phyloP scores from a whole-genome alignment of 2,329 filamentous ascomycete species.

The Xylariaceae sp. region DNA sequence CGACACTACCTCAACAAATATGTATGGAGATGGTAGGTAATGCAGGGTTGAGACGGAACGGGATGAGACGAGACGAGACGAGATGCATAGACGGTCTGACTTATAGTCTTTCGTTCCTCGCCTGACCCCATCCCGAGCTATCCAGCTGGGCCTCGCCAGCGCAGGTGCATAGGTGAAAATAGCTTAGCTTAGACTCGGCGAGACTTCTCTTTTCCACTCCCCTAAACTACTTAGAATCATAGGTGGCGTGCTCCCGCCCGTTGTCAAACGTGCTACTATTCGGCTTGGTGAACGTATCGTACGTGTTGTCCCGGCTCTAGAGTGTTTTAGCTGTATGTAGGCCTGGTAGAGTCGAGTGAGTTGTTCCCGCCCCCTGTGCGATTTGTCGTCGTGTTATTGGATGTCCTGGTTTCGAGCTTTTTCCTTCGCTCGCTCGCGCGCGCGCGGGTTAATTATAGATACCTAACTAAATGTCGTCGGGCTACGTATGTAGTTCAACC shows the following conservation, averaged over 20 bases:
- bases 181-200: background rate
- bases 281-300: background rate
- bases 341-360: background rate
- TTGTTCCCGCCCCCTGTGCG: constrained; percentile 3
- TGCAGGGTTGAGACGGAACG: background rate
- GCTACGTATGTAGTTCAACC: too few species aligned
- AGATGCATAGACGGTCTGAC: background rate
- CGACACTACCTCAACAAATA: too few species aligned
- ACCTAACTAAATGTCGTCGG: too few species aligned
- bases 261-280: background rate
- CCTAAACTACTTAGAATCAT: too few species aligned
- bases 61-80: background rate
- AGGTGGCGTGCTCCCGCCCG: background rate
- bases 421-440: too few species aligned
- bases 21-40: background rate
- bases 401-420: background rate
- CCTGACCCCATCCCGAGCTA: background rate
- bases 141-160: background rate
- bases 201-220: too few species aligned
- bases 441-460: too few species aligned
- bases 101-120: background rate
- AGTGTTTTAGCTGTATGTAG: background rate
- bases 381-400: constrained; percentile 20
- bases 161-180: background rate
- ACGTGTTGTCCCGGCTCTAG: background rate